These are phyloP conservation scores for Apophysomyces variabilis DNA, from an alignment of 371 early-diverging fungal genomes.

Conservation along the genomic window DNA sequence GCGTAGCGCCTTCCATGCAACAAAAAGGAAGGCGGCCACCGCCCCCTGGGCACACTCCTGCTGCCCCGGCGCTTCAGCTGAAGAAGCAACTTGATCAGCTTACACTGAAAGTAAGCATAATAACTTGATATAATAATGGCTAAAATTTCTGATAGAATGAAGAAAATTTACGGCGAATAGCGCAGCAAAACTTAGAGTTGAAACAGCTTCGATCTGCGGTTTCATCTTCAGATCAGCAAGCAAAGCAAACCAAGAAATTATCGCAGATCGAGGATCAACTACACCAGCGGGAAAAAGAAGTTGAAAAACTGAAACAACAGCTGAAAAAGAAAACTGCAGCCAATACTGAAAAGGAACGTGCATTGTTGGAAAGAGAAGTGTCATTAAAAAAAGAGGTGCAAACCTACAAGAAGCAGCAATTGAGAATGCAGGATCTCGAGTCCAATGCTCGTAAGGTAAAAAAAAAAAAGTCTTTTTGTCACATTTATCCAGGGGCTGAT, in stretches of 20 bases:
- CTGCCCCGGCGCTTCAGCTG: neutral
- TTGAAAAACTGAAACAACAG: conserved; percentile 36
- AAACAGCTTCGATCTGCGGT: conserved; percentile 16
- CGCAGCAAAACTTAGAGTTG: conserved; percentile 61
- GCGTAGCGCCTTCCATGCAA: conserved; percentile 3
- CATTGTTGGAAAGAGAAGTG: conserved; percentile 12
- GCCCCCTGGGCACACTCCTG: conserved; percentile 1
- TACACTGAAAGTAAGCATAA: neutral
- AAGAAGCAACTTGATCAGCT: conserved; percentile 6
- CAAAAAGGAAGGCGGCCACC: neutral
- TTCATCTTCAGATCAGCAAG: conserved; percentile 13
- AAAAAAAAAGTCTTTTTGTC: neutral
- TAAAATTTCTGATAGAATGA: conserved; percentile 32
- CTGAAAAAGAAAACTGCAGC: conserved; percentile 34
- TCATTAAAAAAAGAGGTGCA: conserved; percentile 17
- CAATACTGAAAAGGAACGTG: conserved; percentile 23
- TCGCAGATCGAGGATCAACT: conserved; percentile 28
- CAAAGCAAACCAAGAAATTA: conserved; percentile 19
- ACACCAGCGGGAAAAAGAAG: conserved; percentile 35
- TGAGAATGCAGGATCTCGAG: conserved; percentile 36
- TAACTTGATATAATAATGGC: no score
- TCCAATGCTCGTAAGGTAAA: conserved; percentile 25
- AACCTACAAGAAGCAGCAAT: conserved; percentile 17
- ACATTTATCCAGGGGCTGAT: neutral
- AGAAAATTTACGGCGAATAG: conserved; percentile 46